A percentile compares a stretch with the other conserved stretches of the same genome.
These are phyloP conservation scores for Chaetomium olivaceum DNA, from an alignment of 2,329 filamentous ascomycete genomes.

Conservation along the genomic window DNA sequence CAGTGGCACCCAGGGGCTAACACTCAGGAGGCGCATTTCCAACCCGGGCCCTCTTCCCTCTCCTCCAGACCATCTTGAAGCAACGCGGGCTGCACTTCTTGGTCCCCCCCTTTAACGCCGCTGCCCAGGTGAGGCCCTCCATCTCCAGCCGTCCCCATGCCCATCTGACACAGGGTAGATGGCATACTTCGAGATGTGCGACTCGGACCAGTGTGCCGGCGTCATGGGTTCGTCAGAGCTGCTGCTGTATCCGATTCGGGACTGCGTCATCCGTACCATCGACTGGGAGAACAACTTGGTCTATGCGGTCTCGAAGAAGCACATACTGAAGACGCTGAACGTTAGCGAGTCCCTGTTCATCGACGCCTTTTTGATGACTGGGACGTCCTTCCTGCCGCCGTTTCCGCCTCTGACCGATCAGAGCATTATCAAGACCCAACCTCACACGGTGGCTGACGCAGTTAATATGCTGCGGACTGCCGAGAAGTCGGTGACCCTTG, in stretches of 20 bases:
- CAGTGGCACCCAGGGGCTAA: constrained; percentile 21
- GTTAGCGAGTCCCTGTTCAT: constrained; percentile 72
- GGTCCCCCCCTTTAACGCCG: constrained; percentile 84
- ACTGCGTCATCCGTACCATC: constrained; percentile 66
- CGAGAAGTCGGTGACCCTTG: constrained; percentile 67
- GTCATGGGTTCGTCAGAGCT: constrained; percentile 84
- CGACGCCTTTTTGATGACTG: constrained; percentile 79
- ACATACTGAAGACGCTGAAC: constrained; percentile 68
- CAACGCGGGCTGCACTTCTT: constrained; percentile 71
- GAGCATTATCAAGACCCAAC: constrained; percentile 55
- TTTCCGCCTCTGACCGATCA: constrained; percentile 74
- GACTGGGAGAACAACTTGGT: constrained; percentile 71
- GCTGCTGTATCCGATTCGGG: constrained; percentile 80
- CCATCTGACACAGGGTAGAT: constrained; percentile 52
- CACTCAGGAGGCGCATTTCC: constrained; percentile 63
- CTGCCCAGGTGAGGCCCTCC: constrained; percentile 67
- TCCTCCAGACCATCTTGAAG: constrained; percentile 73
- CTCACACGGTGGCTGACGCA: constrained; percentile 69
- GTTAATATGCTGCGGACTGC: constrained; percentile 73
- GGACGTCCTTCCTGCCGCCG: constrained; percentile 74
- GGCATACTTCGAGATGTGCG: constrained; percentile 71
- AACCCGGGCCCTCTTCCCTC: constrained; percentile 71
- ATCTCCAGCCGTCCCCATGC: constrained; percentile 9
- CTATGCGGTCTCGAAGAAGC: constrained; percentile 62
- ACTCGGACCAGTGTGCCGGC: constrained; percentile 69